Conservation (phyloP, 345 rosid genomes). For the Cardamine chenopodiifolia region DNA sequence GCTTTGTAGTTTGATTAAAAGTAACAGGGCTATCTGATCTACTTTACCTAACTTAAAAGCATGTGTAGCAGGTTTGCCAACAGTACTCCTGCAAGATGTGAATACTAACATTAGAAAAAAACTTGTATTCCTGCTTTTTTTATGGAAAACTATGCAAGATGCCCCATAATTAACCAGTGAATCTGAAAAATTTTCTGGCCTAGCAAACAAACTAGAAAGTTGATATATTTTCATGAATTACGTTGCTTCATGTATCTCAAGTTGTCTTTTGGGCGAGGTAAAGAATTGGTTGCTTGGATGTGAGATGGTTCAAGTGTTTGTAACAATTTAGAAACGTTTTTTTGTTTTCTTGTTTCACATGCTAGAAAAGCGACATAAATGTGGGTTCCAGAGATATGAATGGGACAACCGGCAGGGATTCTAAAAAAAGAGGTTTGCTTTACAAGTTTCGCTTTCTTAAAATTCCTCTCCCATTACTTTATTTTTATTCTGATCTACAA, state of each 20-base stretch:
- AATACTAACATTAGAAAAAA: conserved; percentile 17
- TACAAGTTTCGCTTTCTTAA: conserved; percentile 17
- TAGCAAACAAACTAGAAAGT: conserved; percentile 2
- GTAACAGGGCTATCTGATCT: not conserved
- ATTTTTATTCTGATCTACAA: conserved; percentile 6
- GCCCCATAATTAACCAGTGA: not conserved
- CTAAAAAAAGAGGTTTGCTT: conserved; percentile 33
- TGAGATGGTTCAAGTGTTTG: conserved; percentile 10
- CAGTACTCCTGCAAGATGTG: not conserved
- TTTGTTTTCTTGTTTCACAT: conserved; percentile 25
- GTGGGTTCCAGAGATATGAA: conserved; percentile 32
- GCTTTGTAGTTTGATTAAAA: conserved; percentile 20
- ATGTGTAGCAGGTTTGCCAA: not conserved
- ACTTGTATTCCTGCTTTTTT: not conserved
- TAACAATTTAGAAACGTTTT: not conserved
- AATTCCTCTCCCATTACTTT: not conserved
- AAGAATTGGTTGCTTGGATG: conserved; percentile 3
- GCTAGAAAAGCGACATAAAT: conserved; percentile 36
- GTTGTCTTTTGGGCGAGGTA: not conserved
- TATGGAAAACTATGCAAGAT: conserved; percentile 17
- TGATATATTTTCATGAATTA: conserved; percentile 8
- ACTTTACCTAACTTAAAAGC: not conserved
- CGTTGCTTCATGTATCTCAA: conserved; percentile 13
- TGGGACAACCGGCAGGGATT: conserved; percentile 18
- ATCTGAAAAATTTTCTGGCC: not conserved